These are phyloP conservation scores for Vitis labrusca DNA, from an alignment of 164 flowering plant genomes.

Conservation along the genomic window DNA sequence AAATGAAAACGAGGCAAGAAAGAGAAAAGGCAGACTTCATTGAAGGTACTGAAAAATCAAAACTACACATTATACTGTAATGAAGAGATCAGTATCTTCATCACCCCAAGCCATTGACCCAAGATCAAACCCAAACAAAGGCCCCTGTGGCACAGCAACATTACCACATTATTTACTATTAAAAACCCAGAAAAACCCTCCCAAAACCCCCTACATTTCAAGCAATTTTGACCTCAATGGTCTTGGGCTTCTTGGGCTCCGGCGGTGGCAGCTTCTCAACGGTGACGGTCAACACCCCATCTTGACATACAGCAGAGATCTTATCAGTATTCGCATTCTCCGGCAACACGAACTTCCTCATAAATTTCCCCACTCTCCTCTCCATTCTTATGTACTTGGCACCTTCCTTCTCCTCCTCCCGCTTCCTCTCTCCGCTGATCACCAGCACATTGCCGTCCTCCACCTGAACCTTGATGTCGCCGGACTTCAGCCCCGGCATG, in stretches of 20 bases:
- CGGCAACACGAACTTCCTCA: slow-evolving; percentile 64
- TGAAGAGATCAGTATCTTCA: too few species aligned
- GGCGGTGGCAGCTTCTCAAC: slow-evolving; percentile 66
- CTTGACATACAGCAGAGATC: slow-evolving; percentile 47
- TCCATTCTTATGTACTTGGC: slow-evolving; percentile 63
- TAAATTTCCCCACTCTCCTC: slow-evolving; percentile 56
- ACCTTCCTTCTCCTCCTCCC: slow-evolving; percentile 45
- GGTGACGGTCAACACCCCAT: slow-evolving; percentile 62
- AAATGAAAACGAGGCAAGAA: too few species aligned
- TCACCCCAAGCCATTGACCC: too few species aligned
- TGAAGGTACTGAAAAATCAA: too few species aligned
- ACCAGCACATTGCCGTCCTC: slow-evolving; percentile 40
- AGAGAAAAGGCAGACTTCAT: too few species aligned
- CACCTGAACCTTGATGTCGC: slow-evolving; percentile 36
- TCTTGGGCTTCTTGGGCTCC: slow-evolving; percentile 70
- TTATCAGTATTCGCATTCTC: slow-evolving; percentile 50
- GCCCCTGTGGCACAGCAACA: too few species aligned
- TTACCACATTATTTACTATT: neutral
- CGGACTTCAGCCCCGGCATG: slow-evolving; percentile 39
- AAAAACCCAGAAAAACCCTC: neutral
- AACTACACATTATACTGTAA: too few species aligned
- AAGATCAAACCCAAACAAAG: too few species aligned
- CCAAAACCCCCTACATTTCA: neutral
- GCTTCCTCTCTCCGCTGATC: slow-evolving; percentile 37
- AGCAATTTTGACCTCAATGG: slow-evolving; percentile 53